Base-by-base conservation (phyloP, 2,329 filamentous ascomycete genomes). In the Calycina marina region DNA sequence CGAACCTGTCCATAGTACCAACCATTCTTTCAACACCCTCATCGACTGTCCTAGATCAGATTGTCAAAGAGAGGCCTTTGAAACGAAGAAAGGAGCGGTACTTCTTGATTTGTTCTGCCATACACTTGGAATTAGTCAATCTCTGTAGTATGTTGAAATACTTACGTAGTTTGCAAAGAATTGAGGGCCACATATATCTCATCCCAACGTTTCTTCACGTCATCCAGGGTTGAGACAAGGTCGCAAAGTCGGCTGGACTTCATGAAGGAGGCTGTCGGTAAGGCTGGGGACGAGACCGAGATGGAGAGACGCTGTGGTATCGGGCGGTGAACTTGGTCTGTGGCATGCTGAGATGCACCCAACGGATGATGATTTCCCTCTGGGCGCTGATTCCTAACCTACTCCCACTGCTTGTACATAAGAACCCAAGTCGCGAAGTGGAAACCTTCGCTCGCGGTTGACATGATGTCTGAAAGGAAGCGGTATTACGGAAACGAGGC, bases 1-100 rank as follows among this genome's bases (percentile, higher is more conserved):
- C 26, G 16, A 41, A 40, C 26, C 37, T 41, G 18, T 35, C 32
- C 14, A 41, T 37, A 34, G 20, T 39, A 28, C 30, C 28, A 28
- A 24, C 14, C 28, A 41, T 41, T 32, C 2, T 37, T 33, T 24
- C 30, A 14, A 38, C 28, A 28, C 26, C 17, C 28, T 32, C 18
- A 14, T 32, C 16, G 4, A 40, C 26, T 35, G 20, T 37, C 29
- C 38, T 40, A 27, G 32, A 24, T 33, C 9, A 31, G 22, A 38
- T 36, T 29, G 15, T 40, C 22, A 40, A 30, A 22, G 20, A 27
- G 14, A 13, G 14, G 26, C 11, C 16, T 17, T 27, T 34, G 28
- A 14, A 15, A 30, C n/a, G 18, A 15, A n/a, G 20, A 18, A 22
- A 28, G 28, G 16, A 14, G 10, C 32, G 15, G 17, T 29, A 28